phyloP scores from a whole-genome alignment of 2,329 filamentous ascomycete genomes.

The Fusarium chaquense region DNA sequence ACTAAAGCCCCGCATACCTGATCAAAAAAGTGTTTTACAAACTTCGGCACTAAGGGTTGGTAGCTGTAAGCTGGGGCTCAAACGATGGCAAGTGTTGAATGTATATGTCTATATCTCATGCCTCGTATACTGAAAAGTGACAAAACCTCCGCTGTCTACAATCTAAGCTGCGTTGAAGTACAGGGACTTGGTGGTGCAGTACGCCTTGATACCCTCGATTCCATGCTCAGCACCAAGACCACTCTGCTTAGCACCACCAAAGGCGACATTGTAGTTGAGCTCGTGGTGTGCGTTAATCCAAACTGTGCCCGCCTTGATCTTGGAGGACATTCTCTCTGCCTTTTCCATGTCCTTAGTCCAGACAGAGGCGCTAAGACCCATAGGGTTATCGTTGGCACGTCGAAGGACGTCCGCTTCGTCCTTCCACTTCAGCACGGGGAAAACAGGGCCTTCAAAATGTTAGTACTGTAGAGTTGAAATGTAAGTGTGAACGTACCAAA shows the following conservation, averaged over 20 bases:
- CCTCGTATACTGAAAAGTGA: too few relatives aligned
- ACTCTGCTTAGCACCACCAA: slow-evolving; percentile 60
- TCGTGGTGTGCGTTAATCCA: slow-evolving; percentile 70
- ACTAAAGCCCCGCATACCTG: accelerated
- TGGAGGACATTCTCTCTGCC: slow-evolving; percentile 63
- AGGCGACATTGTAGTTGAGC: slow-evolving; percentile 51
- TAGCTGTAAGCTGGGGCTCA: too few relatives aligned
- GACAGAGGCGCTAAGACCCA: slow-evolving; percentile 67
- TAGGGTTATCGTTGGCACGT: slow-evolving; percentile 64
- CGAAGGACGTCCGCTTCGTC: slow-evolving; percentile 71
- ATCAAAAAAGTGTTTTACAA: neutral
- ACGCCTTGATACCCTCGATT: slow-evolving; percentile 52
- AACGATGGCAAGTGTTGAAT: too few relatives aligned
- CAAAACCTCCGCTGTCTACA: too few relatives aligned
- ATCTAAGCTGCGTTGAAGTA: neutral
- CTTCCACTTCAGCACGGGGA: slow-evolving; percentile 71
- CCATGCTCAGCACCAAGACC: slow-evolving; percentile 59
- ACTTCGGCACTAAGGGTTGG: too few relatives aligned
- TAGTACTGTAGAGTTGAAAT: neutral
- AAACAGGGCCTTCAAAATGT: slow-evolving; percentile 61
- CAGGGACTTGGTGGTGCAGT: neutral
- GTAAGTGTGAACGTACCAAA: slow-evolving; percentile 49
- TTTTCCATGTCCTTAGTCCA: slow-evolving; percentile 65
- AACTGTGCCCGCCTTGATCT: slow-evolving; percentile 68
- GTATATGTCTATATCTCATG: too few relatives aligned